Evolutionary conservation across 495 filamentous ascomycete species (phyloP).

Genomic region (Neurospora sp.): DNA sequence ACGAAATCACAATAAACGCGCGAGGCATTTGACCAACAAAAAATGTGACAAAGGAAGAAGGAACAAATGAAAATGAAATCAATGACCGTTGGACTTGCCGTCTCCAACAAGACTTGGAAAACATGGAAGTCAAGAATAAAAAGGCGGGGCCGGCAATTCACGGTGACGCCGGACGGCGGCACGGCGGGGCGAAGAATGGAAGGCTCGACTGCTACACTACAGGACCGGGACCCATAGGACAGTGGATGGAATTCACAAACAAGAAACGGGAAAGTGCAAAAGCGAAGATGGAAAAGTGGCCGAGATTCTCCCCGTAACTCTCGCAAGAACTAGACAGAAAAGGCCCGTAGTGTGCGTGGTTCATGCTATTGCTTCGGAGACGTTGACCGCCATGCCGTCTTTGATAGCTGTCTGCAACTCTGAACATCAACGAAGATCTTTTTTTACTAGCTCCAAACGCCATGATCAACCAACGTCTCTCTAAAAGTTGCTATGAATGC

Average conservation of each 20-base stretch:
- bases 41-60: background rate
- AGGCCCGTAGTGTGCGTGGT: background rate
- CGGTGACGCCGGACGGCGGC: background rate
- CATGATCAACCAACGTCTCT: background rate
- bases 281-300: background rate
- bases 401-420: background rate
- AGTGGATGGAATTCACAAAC: background rate
- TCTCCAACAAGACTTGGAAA: background rate
- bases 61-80: background rate
- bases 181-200: background rate
- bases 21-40: background rate
- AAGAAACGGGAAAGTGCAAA: background rate
- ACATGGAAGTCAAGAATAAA: background rate
- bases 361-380: background rate
- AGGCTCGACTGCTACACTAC: background rate
- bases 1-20: background rate
- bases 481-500: background rate
- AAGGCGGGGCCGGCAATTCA: background rate
- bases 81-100: background rate
- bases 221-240: background rate
- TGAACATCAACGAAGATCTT: background rate
- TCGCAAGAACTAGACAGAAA: background rate
- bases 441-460: background rate
- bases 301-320: slow-evolving; percentile 1
- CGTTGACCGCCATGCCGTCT: background rate